These are phyloP conservation scores for Fusarium cicatricum DNA, from an alignment of 2,329 filamentous ascomycete species.

Conservation along the genomic window DNA sequence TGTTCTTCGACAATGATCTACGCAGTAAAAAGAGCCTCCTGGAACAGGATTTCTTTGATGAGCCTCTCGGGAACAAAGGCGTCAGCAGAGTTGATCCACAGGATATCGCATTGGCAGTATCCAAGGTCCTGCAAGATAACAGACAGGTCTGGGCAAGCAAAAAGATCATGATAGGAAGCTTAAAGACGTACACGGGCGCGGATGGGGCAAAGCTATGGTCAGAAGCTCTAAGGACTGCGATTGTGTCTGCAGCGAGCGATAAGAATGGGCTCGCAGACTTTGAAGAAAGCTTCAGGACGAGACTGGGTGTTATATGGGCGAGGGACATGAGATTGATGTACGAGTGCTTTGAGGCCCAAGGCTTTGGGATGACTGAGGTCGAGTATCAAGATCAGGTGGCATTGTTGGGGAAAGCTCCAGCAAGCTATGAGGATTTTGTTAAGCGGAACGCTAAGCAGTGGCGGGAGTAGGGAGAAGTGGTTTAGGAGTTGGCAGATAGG, in stretches of 20 bases:
- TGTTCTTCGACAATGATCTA: slow-evolving; percentile 22
- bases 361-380: slow-evolving; percentile 14
- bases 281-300: slow-evolving; percentile 2
- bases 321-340: slow-evolving; percentile 24
- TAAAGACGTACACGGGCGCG: slow-evolving; percentile 9
- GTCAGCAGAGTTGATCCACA: slow-evolving; percentile 20
- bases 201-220: slow-evolving; percentile 17
- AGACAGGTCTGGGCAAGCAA: slow-evolving; percentile 15
- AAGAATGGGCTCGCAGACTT: slow-evolving; percentile 1
- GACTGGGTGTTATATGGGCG: background rate
- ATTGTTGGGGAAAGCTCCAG: slow-evolving; percentile 7
- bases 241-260: slow-evolving; percentile 3
- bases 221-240: background rate
- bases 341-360: slow-evolving; percentile 9
- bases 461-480: background rate
- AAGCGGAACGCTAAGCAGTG: slow-evolving; percentile 4
- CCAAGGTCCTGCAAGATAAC: slow-evolving; percentile 17
- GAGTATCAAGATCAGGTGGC: slow-evolving; percentile 19
- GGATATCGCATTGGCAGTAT: slow-evolving; percentile 18
- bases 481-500: too few relatives aligned
- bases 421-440: slow-evolving; percentile 17
- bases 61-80: slow-evolving; percentile 17
- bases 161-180: slow-evolving; percentile 25
- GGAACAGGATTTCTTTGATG: slow-evolving; percentile 15
- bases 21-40: slow-evolving; percentile 18